These are phyloP conservation scores for Vigna trinervia DNA, from an alignment of 306 rosid genomes.

Conservation along the genomic window DNA sequence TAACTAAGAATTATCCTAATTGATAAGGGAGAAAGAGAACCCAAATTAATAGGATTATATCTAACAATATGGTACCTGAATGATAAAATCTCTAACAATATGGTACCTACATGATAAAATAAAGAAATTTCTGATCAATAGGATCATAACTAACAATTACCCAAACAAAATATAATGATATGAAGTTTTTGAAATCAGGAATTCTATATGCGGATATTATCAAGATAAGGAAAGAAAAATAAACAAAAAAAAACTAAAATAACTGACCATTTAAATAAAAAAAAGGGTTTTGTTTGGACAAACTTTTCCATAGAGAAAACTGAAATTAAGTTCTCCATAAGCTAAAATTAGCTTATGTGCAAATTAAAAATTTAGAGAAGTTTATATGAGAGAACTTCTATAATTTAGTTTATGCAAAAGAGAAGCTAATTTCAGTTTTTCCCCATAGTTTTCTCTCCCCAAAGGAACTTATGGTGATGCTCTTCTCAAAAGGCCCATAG, in stretches of 20 bases:
- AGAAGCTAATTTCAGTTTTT: too few relatives aligned
- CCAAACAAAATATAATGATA: not conserved
- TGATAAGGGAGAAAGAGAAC: not conserved
- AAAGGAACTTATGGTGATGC: too few relatives aligned
- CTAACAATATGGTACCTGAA: not conserved
- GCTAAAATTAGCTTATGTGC: too few relatives aligned
- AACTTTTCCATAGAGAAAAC: too few relatives aligned
- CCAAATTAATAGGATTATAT: not conserved
- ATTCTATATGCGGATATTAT: not conserved
- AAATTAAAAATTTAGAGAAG: too few relatives aligned
- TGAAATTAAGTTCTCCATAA: too few relatives aligned
- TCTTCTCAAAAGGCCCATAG: too few relatives aligned
- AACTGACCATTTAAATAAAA: not conserved
- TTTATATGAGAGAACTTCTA: too few relatives aligned
- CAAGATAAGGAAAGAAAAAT: not conserved
- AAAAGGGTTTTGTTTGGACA: not conserved
- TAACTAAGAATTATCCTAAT: not conserved
- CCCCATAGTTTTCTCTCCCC: too few relatives aligned
- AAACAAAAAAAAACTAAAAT: not conserved
- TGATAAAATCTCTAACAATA: not conserved
- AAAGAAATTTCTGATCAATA: not conserved
- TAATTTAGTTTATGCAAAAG: too few relatives aligned
- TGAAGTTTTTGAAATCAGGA: not conserved
- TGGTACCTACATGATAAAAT: not conserved
- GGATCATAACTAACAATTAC: not conserved